Evolutionary conservation across 257 asterid genomes (phyloP).

Genomic region (Mitragyna speciosa): DNA sequence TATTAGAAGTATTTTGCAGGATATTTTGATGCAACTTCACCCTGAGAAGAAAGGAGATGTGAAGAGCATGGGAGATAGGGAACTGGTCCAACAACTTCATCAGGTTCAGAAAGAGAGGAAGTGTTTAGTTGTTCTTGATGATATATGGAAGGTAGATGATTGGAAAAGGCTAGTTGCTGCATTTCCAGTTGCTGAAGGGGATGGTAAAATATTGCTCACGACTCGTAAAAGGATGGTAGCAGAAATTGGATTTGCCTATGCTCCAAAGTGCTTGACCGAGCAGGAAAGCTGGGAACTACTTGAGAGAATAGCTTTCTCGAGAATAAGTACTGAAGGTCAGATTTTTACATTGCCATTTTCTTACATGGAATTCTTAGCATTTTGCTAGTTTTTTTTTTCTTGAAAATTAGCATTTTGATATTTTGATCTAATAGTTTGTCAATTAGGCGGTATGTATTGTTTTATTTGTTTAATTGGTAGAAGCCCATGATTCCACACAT

Average conservation of each 20-base stretch:
- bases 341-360: neutral
- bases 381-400: too few relatives aligned
- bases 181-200: neutral
- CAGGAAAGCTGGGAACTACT: neutral
- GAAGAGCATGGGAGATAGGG: neutral
- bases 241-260: neutral
- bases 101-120: neutral
- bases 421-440: too few relatives aligned
- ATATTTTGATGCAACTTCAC: conserved; percentile 13
- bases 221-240: neutral
- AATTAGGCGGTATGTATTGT: too few relatives aligned
- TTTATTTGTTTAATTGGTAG: too few relatives aligned
- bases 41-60: neutral
- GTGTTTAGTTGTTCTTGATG: conserved; percentile 18
- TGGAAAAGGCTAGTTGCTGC: neutral
- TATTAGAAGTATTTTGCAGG: conserved; percentile 2
- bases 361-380: too few relatives aligned
- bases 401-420: too few relatives aligned
- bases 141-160: conserved; percentile 3
- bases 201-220: conserved; percentile 12
- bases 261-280: neutral
- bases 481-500: too few relatives aligned
- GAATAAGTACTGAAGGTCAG: neutral
- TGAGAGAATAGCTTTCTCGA: neutral
- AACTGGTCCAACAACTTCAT: neutral